Evolutionary conservation across 2,329 filamentous ascomycete genomes (phyloP).

Genomic region (Phymatotrichopsis omnivora): DNA sequence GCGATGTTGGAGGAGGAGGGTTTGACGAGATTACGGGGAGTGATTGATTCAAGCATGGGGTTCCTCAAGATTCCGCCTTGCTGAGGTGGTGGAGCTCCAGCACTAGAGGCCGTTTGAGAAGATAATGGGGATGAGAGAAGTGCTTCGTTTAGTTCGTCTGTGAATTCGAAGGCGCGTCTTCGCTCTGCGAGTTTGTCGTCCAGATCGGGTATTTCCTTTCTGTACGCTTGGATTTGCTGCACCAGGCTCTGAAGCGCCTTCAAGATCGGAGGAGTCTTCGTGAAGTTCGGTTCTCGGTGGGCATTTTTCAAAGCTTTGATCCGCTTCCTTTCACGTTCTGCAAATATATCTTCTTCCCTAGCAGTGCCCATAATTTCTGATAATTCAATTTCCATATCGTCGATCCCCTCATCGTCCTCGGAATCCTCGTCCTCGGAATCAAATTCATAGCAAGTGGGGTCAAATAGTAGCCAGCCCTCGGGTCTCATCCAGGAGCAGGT

Average conservation of each 20-base stretch:
- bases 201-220: conserved; percentile 39
- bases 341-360: conserved; percentile 9
- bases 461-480: conserved; percentile 80
- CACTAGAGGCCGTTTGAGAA: background rate
- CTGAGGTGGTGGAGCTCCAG: conserved; percentile 1
- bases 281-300: conserved; percentile 32
- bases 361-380: conserved; percentile 21
- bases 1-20: conserved; percentile 9
- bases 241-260: conserved; percentile 38
- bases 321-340: conserved; percentile 21
- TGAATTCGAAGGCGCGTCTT: conserved; percentile 42
- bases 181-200: conserved; percentile 41
- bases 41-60: conserved; percentile 23
- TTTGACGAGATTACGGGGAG: conserved; percentile 18
- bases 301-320: conserved; percentile 20
- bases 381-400: conserved; percentile 28
- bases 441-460: conserved; percentile 54
- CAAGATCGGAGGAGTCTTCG: conserved; percentile 37
- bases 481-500: conserved; percentile 75
- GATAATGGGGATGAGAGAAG: conserved; percentile 24
- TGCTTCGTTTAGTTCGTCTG: conserved; percentile 39
- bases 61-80: conserved; percentile 10
- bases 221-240: conserved; percentile 38
- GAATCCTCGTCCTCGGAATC: conserved; percentile 39
- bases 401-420: conserved; percentile 29